phyloP scores from a whole-genome alignment of 306 rosid species.

The Argentina anserina region DNA sequence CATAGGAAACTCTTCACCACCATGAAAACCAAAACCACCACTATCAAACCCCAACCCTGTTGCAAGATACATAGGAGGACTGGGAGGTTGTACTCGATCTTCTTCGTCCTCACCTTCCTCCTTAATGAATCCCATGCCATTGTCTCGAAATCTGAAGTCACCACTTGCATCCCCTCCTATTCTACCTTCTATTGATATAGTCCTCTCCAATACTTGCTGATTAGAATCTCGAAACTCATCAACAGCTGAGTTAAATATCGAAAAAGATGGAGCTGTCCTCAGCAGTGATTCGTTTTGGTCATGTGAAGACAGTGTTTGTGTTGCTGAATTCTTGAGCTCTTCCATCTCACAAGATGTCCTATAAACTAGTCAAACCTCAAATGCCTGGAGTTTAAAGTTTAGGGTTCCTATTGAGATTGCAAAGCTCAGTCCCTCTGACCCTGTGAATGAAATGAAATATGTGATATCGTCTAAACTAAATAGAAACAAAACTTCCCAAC shows the following conservation, averaged over 20 bases:
- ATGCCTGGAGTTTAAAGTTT: background rate
- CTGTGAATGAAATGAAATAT: background rate
- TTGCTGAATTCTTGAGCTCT: constrained; percentile 11
- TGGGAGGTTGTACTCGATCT: constrained; percentile 32
- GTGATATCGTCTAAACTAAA: background rate
- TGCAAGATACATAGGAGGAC: constrained; percentile 68
- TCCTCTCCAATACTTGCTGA: constrained; percentile 33
- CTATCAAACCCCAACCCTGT: constrained; percentile 59
- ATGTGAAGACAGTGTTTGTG: constrained; percentile 20
- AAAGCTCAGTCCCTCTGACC: background rate
- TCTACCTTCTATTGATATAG: constrained; percentile 24
- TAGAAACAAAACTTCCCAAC: background rate
- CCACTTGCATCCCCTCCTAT: constrained; percentile 23
- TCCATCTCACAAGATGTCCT: constrained; percentile 28
- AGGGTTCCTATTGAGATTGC: background rate
- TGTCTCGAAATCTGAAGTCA: constrained; percentile 48
- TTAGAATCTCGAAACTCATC: constrained; percentile 23
- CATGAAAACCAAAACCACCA: constrained; percentile 22
- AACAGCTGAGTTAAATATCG: constrained; percentile 29
- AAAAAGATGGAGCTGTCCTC: constrained; percentile 62
- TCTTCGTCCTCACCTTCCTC: constrained; percentile 50
- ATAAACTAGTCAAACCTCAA: background rate
- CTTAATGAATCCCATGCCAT: constrained; percentile 57
- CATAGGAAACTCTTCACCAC: constrained; percentile 28
- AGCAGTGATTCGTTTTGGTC: constrained; percentile 19